Base-by-base conservation (phyloP, 805 yeast species). In the Hermanozyma aechmeae region DNA sequence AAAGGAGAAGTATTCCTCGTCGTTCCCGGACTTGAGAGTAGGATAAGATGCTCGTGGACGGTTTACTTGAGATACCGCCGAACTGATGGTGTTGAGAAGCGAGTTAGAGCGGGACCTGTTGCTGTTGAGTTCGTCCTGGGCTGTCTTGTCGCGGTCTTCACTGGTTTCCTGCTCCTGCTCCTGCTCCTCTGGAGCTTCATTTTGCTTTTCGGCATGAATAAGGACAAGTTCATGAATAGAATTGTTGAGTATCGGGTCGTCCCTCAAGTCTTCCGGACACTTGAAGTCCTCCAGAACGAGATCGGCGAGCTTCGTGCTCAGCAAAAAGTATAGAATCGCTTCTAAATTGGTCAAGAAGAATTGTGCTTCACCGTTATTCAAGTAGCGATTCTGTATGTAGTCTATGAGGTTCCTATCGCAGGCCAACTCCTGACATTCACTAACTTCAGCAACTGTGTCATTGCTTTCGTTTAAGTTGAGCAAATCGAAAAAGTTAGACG, bases 311-410 rank as follows among this genome's bases (percentile, higher is more conserved):
- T 64, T 54, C 5, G 60, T 52, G 26, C 54, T 58, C 33, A 57
- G 53, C 21, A 61, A 42, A 39, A 54, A 62, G 25, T 45, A 51
- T 10, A 60, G 42, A 12, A 58, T 51, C 3, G 68, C 68, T 30
- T 62, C 68, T 29, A 61, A 56, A 37, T 62, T 62, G 3, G 68
- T 61, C 17, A 61, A 42, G 36, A 59, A 61, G 33, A 50, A 62
- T 27, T 49, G 48, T 21, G 53, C 34, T 33, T 61, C 68, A 1
- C 68, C 66, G 16, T 46, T 50, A 38, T 61, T 61, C 24, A 61
- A 46, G 32, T 45, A 55, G 11, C 34, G 43, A 11, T 35, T 28
- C 29, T 43, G 45, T 8, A 61, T 43, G 32, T 42, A 47, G 6
- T 48, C 35, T n/a, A 56, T 43, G 18, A 61, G 34, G 13, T 46